These are phyloP conservation scores for Paxillus involutus DNA, from an alignment of 768 basidiomycete species.

Conservation along the genomic window DNA sequence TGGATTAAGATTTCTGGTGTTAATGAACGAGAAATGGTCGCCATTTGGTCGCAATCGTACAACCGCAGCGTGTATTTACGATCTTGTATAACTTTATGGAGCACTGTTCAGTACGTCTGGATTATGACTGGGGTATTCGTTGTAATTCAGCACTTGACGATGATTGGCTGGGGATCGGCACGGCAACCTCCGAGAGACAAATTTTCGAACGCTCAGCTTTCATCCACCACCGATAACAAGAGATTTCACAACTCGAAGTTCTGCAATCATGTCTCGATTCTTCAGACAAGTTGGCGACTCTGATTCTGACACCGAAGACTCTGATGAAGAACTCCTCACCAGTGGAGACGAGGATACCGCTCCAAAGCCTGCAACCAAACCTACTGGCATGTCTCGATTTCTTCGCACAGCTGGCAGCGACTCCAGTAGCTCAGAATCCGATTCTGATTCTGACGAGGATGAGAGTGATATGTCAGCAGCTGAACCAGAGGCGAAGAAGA, in stretches of 20 bases:
- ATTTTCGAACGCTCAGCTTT: background rate
- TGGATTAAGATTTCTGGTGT: too few relatives aligned
- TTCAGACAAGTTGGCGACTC: slow-evolving; percentile 85
- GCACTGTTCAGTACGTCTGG: too few relatives aligned
- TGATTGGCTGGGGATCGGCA: background rate
- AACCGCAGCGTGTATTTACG: too few relatives aligned
- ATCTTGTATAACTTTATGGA: too few relatives aligned
- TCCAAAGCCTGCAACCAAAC: slow-evolving; percentile 34
- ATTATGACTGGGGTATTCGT: too few relatives aligned
- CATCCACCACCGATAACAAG: slow-evolving; percentile 15
- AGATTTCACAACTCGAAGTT: slow-evolving; percentile 12
- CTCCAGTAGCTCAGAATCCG: slow-evolving; percentile 53
- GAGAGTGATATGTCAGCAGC: slow-evolving; percentile 45
- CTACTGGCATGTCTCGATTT: slow-evolving; percentile 69
- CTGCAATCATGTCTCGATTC: slow-evolving; percentile 74
- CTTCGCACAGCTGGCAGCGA: slow-evolving; percentile 63
- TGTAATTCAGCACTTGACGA: too few relatives aligned
- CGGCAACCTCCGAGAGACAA: slow-evolving; percentile 1
- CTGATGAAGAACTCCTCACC: slow-evolving; percentile 74
- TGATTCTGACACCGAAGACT: slow-evolving; percentile 70
- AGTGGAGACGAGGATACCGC: slow-evolving; percentile 66
- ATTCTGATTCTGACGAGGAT: slow-evolving; percentile 53
- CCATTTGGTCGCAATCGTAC: too few relatives aligned
- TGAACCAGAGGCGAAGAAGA: slow-evolving; percentile 40
- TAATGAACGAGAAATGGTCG: too few relatives aligned